Conservation (phyloP, 2,329 filamentous ascomycete genomes). For the Hypoxylon sp. region DNA sequence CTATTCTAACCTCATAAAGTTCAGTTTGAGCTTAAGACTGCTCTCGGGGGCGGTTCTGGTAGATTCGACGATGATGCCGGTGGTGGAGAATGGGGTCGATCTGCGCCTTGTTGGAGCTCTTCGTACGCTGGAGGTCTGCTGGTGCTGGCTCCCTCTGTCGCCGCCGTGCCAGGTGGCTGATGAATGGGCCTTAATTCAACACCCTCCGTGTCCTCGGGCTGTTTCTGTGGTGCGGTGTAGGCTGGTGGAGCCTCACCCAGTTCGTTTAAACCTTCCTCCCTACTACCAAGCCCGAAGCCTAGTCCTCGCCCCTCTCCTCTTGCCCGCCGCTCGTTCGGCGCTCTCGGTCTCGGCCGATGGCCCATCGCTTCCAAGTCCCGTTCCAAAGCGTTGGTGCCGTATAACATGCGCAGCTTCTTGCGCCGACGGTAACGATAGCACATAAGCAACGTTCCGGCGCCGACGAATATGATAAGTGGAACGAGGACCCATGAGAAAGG, state of each 20-base stretch:
- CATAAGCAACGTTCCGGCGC: constrained; percentile 42
- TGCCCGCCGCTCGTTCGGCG: constrained; percentile 27
- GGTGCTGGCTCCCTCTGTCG: constrained; percentile 19
- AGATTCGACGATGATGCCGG: constrained; percentile 27
- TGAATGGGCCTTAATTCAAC: constrained; percentile 43
- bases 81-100: constrained; percentile 13
- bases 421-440: constrained; percentile 49
- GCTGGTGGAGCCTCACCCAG: constrained; percentile 53
- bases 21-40: constrained; percentile 38
- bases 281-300: constrained; percentile 42
- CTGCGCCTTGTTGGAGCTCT: constrained; percentile 26
- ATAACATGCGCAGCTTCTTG: constrained; percentile 38
- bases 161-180: constrained; percentile 20
- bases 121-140: constrained; percentile 40
- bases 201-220: constrained; percentile 35
- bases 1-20: constrained; percentile 3
- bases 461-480: constrained; percentile 48
- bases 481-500: constrained; percentile 49
- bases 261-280: constrained; percentile 53
- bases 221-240: constrained; percentile 47
- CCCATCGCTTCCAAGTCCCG: constrained; percentile 47
- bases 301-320: constrained; percentile 18
- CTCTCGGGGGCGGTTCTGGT: constrained; percentile 43
- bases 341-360: constrained; percentile 27
- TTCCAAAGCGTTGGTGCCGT: constrained; percentile 39